Conservation (phyloP, 2,329 filamentous ascomycete species). For the Penicillium sp. region DNA sequence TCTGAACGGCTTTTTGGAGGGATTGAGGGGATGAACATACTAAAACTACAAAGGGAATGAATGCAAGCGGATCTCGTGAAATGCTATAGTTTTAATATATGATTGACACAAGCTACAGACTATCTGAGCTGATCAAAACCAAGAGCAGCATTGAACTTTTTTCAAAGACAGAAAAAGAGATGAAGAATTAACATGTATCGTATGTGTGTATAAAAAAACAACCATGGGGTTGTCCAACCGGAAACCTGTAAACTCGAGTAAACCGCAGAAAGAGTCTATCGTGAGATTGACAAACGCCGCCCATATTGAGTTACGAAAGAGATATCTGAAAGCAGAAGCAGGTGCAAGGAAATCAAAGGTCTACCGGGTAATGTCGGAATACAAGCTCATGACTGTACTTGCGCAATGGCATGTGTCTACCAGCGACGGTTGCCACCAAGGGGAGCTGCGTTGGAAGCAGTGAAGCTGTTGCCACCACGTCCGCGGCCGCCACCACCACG, state of each 20-base stretch:
- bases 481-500: constrained; percentile 68
- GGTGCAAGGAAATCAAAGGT: constrained; percentile 23
- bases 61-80: too few relatives aligned
- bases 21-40: constrained; percentile 13
- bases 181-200: constrained; percentile 25
- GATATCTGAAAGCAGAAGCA: constrained; percentile 26
- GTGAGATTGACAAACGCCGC: constrained; percentile 44
- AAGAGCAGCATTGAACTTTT: constrained; percentile 24
- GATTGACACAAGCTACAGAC: constrained; percentile 22
- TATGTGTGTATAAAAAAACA: constrained; percentile 14
- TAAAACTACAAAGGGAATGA: constrained; percentile 17
- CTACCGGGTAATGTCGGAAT: constrained; percentile 36
- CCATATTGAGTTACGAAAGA: constrained; percentile 42
- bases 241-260: constrained; percentile 19
- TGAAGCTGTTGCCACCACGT: constrained; percentile 56
- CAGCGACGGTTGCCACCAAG: constrained; percentile 62
- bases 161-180: constrained; percentile 18
- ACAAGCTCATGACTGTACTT: constrained; percentile 34
- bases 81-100: background rate
- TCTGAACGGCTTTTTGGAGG: constrained; percentile 23
- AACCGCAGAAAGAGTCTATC: constrained; percentile 41
- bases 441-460: constrained; percentile 63
- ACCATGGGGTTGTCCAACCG: constrained; percentile 14
- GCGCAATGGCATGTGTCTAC: constrained; percentile 46
- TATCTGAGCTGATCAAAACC: constrained; percentile 22